Conservation (phyloP, 2,329 filamentous ascomycete species). For the Pseudogymnoascus sp. region DNA sequence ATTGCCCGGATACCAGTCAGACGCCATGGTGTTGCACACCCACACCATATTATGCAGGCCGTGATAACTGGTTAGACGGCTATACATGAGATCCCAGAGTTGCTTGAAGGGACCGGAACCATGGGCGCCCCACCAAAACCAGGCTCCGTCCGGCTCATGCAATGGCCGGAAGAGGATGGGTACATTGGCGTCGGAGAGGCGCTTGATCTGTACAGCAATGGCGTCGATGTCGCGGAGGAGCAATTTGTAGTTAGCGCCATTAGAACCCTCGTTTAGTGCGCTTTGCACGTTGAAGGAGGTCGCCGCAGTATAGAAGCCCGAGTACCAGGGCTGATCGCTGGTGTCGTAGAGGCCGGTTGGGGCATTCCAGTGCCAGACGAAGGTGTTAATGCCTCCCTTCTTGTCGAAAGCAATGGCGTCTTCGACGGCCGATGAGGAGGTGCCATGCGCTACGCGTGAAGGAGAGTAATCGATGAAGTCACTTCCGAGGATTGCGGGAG, state of each 20-base stretch:
- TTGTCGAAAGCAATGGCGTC: constrained; percentile 38
- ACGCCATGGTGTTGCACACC: constrained; percentile 41
- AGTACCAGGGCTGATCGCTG: constrained; percentile 38
- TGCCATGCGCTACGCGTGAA: constrained; percentile 33
- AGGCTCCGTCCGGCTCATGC: constrained; percentile 43
- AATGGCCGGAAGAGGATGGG: constrained; percentile 42
- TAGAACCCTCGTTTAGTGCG: constrained; percentile 34
- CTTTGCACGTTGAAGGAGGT: constrained; percentile 41
- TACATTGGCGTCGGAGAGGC: constrained; percentile 35
- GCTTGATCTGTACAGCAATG: constrained; percentile 40
- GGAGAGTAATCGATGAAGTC: constrained; percentile 47
- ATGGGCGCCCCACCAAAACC: constrained; percentile 48
- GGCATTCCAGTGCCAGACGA: constrained; percentile 43
- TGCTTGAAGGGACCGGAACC: constrained; percentile 39
- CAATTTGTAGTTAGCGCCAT: constrained; percentile 39
- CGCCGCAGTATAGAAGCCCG: constrained; percentile 43
- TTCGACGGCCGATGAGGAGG: constrained; percentile 32
- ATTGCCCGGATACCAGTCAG: constrained; percentile 42
- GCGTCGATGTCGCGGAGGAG: constrained; percentile 42
- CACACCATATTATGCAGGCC: constrained; percentile 41
- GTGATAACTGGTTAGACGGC: constrained; percentile 39
- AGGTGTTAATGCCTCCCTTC: constrained; percentile 39
- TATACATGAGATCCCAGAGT: constrained; percentile 37
- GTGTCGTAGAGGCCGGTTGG: constrained; percentile 35
- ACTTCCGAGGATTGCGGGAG: constrained; percentile 38